Evolutionary conservation across 805 yeast genomes (phyloP), one percentile per base, ranked within the genome.

Genomic region (Ascoidea tarda): DNA sequence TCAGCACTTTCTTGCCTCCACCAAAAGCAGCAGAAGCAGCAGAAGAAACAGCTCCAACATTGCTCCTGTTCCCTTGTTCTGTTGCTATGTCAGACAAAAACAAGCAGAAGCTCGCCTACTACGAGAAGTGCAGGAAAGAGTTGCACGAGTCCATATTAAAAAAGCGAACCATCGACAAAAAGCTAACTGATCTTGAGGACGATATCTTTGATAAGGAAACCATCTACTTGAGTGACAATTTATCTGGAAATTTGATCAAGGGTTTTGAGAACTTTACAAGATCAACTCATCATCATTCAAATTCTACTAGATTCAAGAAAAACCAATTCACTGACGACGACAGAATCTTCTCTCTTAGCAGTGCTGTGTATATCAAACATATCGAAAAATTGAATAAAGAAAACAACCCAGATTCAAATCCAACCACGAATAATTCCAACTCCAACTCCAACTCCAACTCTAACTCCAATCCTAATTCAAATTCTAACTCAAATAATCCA

Each of bases 241-340:
- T 69, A 33, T 66, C 73, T 33, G 90, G 96, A 0, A 90, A 87
- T 64, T 83, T 91, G 32, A 84, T 88, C n/a, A 84, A 84, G 57
- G 98, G 98, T 1, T 90, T 89, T 60, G 96, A 90, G 50, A 84
- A 79, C 59, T 84, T 86, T 61, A 73, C 82, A 50, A 85, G 84
- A 58, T 47, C 61, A 1, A 60, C 73, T n/a, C 63, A 61, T 53
- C 53, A 51, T 46, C 32, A 44, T 5, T 50, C 44, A n/a, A 57
- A 62, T 33, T 72, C 70, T 16, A 6, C 6, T 10, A 16, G 50
- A 46, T 6, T 10, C 16, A 63, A 66, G 73, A 75, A 62, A 72
- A 79, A 66, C 69, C 76, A 73, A 51, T 76, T 77, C 68, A 71
- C 81, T 0, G 91, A 86, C 56, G 85, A 83, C 44, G 96, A 88